These are phyloP conservation scores for Lentinus polychrous DNA, from an alignment of 1,284 basidiomycete genomes.

Conservation along the genomic window DNA sequence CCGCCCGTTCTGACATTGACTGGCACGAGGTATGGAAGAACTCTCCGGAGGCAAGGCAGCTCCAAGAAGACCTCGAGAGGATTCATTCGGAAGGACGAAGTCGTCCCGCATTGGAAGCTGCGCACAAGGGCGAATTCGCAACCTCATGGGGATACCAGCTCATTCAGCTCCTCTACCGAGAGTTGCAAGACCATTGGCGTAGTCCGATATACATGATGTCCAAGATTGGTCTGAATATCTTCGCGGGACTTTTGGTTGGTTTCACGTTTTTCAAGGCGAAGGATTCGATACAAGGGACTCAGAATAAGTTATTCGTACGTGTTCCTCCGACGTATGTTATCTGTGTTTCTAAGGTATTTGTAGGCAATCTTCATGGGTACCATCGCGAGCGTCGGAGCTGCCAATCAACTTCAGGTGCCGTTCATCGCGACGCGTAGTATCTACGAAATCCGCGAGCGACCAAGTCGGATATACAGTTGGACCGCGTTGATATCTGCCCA, in stretches of 20 bases:
- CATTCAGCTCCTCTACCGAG: constrained; percentile 38
- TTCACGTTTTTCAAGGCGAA: constrained; percentile 69
- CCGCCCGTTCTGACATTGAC: constrained; percentile 25
- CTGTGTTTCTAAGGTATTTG: not conserved
- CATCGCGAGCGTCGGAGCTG: constrained; percentile 37
- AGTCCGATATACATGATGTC: constrained; percentile 73
- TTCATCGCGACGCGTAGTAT: constrained; percentile 49
- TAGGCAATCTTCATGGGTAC: constrained; percentile 40
- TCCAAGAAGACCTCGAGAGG: constrained; percentile 23
- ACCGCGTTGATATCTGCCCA: constrained; percentile 61
- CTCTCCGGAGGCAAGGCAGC: constrained; percentile 19
- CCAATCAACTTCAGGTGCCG: constrained; percentile 48
- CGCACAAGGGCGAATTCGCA: constrained; percentile 37
- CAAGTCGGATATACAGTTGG: constrained; percentile 82
- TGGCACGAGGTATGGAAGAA: constrained; percentile 30
- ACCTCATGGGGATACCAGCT: constrained; percentile 42
- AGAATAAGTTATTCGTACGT: constrained; percentile 74
- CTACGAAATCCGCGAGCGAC: constrained; percentile 60
- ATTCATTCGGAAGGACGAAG: constrained; percentile 27
- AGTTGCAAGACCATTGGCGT: constrained; percentile 50
- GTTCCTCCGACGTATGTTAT: not conserved
- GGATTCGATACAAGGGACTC: constrained; percentile 63
- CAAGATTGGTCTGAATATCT: constrained; percentile 57
- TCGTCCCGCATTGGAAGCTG: constrained; percentile 22
- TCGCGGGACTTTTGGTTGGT: constrained; percentile 57